Evolutionary conservation across 192 early-diverging fungal species (phyloP).

Genomic region (Coemansia sp.): DNA sequence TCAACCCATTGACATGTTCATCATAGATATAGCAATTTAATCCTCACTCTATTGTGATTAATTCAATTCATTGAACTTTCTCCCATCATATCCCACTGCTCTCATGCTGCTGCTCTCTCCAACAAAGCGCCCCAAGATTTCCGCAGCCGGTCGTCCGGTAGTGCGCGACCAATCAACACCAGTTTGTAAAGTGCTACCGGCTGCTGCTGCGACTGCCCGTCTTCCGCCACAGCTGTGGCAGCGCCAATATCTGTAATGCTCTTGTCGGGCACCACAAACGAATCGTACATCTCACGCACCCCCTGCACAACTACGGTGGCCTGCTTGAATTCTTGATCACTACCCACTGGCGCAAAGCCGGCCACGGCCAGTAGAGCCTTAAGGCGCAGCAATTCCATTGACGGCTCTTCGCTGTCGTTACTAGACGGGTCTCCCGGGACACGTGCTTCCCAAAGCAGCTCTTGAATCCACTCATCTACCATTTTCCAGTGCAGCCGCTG

Average conservation of each 20-base stretch:
- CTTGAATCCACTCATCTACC: constrained; percentile 79
- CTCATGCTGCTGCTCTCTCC: constrained; percentile 6
- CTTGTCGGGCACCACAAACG: constrained; percentile 38
- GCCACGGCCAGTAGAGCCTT: constrained; percentile 57
- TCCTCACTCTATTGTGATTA: constrained; percentile 13
- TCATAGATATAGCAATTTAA: background rate
- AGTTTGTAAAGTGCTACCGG: constrained; percentile 16
- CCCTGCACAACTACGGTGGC: constrained; percentile 61
- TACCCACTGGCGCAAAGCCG: constrained; percentile 39
- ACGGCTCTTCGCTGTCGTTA: background rate
- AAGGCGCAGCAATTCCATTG: constrained; percentile 60
- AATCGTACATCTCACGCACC: constrained; percentile 66
- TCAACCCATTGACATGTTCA: background rate
- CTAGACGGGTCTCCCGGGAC: constrained; percentile 35
- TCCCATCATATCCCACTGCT: background rate
- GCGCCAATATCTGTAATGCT: background rate
- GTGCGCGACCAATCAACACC: constrained; percentile 43
- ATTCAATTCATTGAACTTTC: background rate
- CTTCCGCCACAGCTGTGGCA: background rate
- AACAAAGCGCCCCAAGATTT: constrained; percentile 35
- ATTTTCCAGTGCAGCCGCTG: constrained; percentile 46
- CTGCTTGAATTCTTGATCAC: constrained; percentile 5
- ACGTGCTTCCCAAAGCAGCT: constrained; percentile 63
- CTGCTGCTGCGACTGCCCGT: background rate
- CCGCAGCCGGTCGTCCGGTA: constrained; percentile 38